Conservation (phyloP, 345 rosid species). For the Schrenkiella parvula region DNA sequence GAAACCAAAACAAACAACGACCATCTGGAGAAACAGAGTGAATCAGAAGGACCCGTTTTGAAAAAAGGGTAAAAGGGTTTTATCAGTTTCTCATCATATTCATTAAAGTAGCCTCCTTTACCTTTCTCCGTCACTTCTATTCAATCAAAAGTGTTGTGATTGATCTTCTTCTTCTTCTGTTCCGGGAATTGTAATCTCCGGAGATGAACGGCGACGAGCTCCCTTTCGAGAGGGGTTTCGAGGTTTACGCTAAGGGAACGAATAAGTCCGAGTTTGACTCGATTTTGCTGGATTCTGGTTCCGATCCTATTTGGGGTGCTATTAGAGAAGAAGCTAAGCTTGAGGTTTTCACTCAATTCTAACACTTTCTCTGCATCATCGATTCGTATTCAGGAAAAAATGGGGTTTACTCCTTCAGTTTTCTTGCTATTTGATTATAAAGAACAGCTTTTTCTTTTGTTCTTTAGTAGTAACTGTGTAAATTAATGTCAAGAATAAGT, state of each 20-base stretch:
- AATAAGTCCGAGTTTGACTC: slow-evolving; percentile 38
- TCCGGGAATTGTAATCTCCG: slow-evolving; percentile 27
- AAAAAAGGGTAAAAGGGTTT: neutral
- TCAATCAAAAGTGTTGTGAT: slow-evolving; percentile 25
- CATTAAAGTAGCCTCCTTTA: slow-evolving; percentile 17
- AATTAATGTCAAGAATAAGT: slow-evolving; percentile 13
- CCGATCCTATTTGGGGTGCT: slow-evolving; percentile 85
- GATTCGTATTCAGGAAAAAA: neutral
- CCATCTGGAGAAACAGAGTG: slow-evolving; percentile 18
- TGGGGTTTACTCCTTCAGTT: neutral
- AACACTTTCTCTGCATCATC: neutral
- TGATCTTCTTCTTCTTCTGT: slow-evolving; percentile 15
- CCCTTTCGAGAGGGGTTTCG: slow-evolving; percentile 66
- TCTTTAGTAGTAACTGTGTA: neutral
- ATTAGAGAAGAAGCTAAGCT: slow-evolving; percentile 71
- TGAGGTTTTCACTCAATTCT: slow-evolving; percentile 47
- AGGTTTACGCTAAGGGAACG: slow-evolving; percentile 59
- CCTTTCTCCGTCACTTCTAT: neutral
- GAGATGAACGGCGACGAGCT: slow-evolving; percentile 24
- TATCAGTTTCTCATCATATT: neutral
- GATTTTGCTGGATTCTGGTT: slow-evolving; percentile 30
- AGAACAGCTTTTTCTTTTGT: neutral
- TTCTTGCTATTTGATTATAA: neutral
- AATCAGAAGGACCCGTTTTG: neutral
- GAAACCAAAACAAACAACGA: slow-evolving; percentile 14